phyloP scores from a whole-genome alignment of 2,329 filamentous ascomycete genomes.

The Aspergillus ustus region DNA sequence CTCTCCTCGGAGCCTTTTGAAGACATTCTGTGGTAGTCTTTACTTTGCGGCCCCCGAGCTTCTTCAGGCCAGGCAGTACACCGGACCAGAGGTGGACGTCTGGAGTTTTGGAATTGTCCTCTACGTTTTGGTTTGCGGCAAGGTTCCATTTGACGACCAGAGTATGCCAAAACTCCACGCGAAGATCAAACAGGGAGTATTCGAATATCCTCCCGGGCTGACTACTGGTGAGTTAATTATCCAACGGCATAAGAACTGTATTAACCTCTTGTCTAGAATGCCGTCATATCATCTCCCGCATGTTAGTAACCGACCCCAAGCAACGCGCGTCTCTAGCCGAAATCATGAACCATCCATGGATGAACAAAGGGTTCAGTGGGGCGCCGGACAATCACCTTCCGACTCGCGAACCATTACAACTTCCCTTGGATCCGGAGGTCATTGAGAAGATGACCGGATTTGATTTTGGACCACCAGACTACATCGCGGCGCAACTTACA shows the following conservation, averaged over 20 bases:
- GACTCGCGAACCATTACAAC: constrained; percentile 77
- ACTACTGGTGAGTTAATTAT: constrained; percentile 70
- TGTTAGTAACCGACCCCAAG: constrained; percentile 93
- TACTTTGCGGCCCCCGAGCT: constrained; percentile 98
- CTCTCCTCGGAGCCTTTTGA: constrained; percentile 79
- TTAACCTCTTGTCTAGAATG: constrained; percentile 70
- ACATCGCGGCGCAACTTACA: constrained; percentile 79
- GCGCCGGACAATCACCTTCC: constrained; percentile 91
- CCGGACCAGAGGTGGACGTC: constrained; percentile 92
- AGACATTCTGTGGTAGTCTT: constrained; percentile 96
- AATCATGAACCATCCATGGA: constrained; percentile 95
- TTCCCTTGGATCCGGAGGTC: constrained; percentile 81
- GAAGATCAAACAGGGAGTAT: constrained; percentile 96
- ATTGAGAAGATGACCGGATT: constrained; percentile 96
- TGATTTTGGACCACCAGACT: constrained; percentile 88
- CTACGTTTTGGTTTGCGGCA: constrained; percentile 95
- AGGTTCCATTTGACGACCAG: constrained; percentile 98
- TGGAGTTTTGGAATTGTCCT: constrained; percentile 99
- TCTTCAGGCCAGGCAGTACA: constrained; percentile 90
- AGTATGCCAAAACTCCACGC: constrained; percentile 98
- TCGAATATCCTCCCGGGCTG: constrained; percentile 94
- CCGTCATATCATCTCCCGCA: constrained; percentile 86
- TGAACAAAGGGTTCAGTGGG: constrained; percentile 85
- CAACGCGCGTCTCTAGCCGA: constrained; percentile 85
- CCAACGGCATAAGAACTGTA: constrained; percentile 20